Base-by-base conservation (phyloP, 495 filamentous ascomycete species). In the Penicillium atrosanguineum region DNA sequence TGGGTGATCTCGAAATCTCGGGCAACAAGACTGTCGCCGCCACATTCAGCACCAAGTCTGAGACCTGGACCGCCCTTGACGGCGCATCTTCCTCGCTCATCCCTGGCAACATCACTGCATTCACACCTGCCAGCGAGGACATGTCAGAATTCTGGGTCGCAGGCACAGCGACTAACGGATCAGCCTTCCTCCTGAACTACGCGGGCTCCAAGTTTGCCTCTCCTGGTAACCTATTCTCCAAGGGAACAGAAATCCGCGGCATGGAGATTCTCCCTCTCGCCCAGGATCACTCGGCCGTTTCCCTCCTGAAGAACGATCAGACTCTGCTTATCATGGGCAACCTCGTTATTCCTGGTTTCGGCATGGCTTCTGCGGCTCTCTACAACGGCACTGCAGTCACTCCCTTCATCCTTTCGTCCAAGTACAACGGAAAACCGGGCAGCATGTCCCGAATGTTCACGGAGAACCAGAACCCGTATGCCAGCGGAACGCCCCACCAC, bases 331-430 rank as follows among this genome's bases (percentile, higher is more conserved):
- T 96, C 41, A 87, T 90, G 46, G 94, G 94, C 26, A 80, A 87
- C 44, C 81, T 98, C 50, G 76, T 81, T 46, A 75, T 97, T 29
- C 83, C 87, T 0, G 69, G 70, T 44, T 95, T 90, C 67, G 93
- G 93, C 55, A 84, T 83, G 58, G 89, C 86, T 12, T 96, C 92
- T n/a, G 91, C 88, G 1, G 94, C 83, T 5, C 72, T 96, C 37
- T 98, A 84, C 69, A 87, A 97, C 59, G 93, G 94, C 56, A 89
- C 82, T 5, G 75, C 70, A 11, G 81, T 95, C 61, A 73, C 73
- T 21, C 94, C 94, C 7, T 95, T 91, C 69, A 79, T 89, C 44
- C 83, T 99, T 36, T 86, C 89, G 18, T 84, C 83, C 29, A 86
- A 78, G 21, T 70, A 72, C 14, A 76, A 83, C 59, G 82, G 83